A percentile compares a stretch with the other conserved stretches of the same genome.
Conservation (phyloP, 73 alveolate genomes). For the Effrenium voratum region DNA sequence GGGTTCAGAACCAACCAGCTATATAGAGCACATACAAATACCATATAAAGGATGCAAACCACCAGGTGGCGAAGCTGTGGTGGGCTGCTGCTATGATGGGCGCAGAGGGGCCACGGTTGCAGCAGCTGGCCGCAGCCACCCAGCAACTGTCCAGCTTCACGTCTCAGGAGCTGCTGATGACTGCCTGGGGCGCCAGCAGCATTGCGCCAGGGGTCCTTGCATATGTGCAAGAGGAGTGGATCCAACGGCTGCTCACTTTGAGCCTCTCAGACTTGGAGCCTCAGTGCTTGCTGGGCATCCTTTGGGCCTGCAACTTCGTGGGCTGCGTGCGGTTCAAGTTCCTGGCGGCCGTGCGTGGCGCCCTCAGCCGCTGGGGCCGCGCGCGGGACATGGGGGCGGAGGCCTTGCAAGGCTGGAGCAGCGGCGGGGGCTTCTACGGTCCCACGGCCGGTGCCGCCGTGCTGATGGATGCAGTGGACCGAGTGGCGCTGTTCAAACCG, state of each 20-base stretch:
- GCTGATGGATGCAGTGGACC: background rate
- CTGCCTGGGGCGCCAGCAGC: conserved; percentile 23
- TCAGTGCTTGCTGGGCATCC: conserved; percentile 1
- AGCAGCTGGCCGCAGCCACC: no score
- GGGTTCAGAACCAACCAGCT: no score
- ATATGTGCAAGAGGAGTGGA: background rate
- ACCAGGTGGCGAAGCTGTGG: background rate
- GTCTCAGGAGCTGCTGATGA: conserved; percentile 48
- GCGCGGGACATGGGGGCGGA: background rate
- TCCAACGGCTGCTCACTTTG: background rate
- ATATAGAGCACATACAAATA: no score
- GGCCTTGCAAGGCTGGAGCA: background rate
- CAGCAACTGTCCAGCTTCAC: no score
- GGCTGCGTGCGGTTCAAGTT: background rate
- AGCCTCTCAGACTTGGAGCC: no score
- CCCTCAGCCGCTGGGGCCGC: background rate
- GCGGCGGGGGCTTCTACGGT: no score
- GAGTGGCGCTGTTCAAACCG: conserved; percentile 16
- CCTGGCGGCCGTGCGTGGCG: background rate
- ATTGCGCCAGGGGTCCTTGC: background rate
- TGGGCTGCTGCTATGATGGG: conserved; percentile 68
- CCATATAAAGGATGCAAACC: background rate
- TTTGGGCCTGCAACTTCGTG: background rate
- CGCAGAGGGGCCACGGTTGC: no score
- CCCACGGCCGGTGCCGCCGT: no score